Evolutionary conservation across 805 yeast genomes (phyloP).

Genomic region (Saccharomycopsis fermentans): DNA sequence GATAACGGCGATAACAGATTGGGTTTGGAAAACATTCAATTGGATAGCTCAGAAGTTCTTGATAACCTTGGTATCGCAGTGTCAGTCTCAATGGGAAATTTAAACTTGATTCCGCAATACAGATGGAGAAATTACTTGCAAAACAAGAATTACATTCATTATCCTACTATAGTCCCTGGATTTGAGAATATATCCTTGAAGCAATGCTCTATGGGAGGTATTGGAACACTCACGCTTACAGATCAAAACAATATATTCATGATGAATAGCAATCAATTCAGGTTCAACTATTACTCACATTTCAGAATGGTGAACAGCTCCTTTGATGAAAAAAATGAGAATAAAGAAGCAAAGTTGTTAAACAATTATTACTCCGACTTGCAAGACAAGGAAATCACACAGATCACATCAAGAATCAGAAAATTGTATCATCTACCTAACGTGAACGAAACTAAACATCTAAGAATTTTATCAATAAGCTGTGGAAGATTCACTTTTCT

Average conservation of each 20-base stretch:
- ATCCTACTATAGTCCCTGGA: not conserved
- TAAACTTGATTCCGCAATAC: not conserved
- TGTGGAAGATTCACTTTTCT: slow-evolving; percentile 59
- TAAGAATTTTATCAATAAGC: slow-evolving; percentile 37
- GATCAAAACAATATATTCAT: not conserved
- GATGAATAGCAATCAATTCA: not conserved
- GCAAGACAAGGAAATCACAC: not conserved
- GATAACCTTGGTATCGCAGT: not conserved
- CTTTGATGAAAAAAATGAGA: not conserved
- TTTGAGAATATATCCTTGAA: not conserved
- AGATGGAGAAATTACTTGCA: not conserved
- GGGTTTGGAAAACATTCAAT: not conserved
- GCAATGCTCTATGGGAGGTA: not conserved
- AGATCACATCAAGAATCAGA: not conserved
- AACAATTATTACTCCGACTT: not conserved
- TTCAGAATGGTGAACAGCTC: not conserved
- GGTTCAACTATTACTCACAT: not conserved
- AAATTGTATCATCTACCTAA: slow-evolving; percentile 4
- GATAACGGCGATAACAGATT: not conserved
- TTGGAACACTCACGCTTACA: not conserved
- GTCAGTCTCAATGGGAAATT: not conserved
- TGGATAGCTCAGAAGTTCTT: not conserved
- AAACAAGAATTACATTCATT: not conserved
- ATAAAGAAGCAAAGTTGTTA: not conserved
- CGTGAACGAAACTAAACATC: slow-evolving; percentile 12